Percentiles rank a stretch among this genome's conserved stretches.
Conservation (phyloP, 192 early-diverging fungal species). For the Coemansia sp. region DNA sequence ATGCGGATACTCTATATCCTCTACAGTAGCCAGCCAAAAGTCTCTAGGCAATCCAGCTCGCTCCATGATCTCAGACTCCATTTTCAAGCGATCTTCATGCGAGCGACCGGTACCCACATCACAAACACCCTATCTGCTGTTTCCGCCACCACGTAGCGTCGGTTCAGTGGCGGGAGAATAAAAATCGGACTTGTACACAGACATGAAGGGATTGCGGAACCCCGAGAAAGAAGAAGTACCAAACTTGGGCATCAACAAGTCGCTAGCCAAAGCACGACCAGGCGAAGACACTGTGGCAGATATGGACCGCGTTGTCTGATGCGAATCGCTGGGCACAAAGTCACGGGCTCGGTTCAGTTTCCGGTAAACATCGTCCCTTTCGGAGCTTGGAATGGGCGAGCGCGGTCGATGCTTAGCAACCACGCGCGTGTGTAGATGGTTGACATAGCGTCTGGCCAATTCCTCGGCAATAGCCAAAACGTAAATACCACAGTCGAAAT, state of each 20-base stretch:
- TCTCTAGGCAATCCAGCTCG: conserved; percentile 45
- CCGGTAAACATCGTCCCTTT: conserved; percentile 10
- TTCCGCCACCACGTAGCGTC: conserved; percentile 10
- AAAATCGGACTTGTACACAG: conserved; percentile 1
- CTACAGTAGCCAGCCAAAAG: conserved; percentile 56
- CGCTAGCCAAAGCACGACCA: conserved; percentile 40
- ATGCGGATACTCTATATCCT: conserved; percentile 57
- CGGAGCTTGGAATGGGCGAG: background rate
- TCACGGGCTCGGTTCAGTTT: conserved; percentile 19
- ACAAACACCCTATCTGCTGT: background rate
- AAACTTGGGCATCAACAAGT: conserved; percentile 46
- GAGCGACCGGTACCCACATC: conserved; percentile 5
- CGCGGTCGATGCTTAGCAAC: background rate
- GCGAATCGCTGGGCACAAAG: too few species aligned
- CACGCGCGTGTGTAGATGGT: conserved; percentile 20
- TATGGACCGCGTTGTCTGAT: too few species aligned
- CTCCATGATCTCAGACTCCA: conserved; percentile 46
- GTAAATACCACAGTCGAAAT: conserved; percentile 55
- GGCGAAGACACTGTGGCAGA: conserved; percentile 9
- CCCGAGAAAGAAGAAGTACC: conserved; percentile 28
- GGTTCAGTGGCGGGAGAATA: background rate
- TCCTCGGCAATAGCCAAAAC: conserved; percentile 55
- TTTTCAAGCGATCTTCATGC: conserved; percentile 36
- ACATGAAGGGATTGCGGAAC: conserved; percentile 37
- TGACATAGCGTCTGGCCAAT: conserved; percentile 49